phyloP scores from a whole-genome alignment of 108 stramenopile genomes.

The Fistulifera solaris region DNA sequence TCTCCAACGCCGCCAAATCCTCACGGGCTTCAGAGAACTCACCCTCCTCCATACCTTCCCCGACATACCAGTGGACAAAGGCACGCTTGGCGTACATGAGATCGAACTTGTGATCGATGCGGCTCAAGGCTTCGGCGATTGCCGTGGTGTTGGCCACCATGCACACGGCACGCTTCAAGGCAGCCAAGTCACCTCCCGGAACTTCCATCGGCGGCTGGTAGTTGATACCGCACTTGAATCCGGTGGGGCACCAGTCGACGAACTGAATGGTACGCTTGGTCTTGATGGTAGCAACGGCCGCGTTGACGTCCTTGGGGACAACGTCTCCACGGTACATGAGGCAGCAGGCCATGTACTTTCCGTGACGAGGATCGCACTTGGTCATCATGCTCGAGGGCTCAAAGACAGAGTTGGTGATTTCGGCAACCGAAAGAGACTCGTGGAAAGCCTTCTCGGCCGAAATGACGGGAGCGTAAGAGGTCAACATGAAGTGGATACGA shows the following conservation, averaged over 20 bases:
- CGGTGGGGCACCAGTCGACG: slow-evolving; percentile 94
- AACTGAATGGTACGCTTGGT: slow-evolving; percentile 95
- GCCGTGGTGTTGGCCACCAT: slow-evolving; percentile 99
- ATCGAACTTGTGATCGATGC: slow-evolving; percentile 99
- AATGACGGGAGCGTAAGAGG: slow-evolving; percentile 91
- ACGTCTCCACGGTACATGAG: slow-evolving; percentile 95
- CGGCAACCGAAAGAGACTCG: slow-evolving; percentile 87
- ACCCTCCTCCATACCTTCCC: slow-evolving; percentile 99
- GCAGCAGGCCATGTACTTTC: slow-evolving; percentile 99
- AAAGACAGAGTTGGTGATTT: slow-evolving; percentile 92
- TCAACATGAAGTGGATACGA: slow-evolving; percentile 93
- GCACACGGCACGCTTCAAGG: slow-evolving; percentile 95
- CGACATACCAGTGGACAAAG: slow-evolving; percentile 99
- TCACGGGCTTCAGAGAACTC: slow-evolving; percentile 99
- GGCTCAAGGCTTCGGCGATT: slow-evolving; percentile 94
- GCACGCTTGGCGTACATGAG: slow-evolving; percentile 99
- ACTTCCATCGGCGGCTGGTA: slow-evolving; percentile 95
- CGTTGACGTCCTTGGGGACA: slow-evolving; percentile 92
- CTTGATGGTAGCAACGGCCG: slow-evolving; percentile 90
- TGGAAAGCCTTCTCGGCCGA: slow-evolving; percentile 89
- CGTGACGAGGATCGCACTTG: slow-evolving; percentile 96
- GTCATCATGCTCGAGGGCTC: slow-evolving; percentile 92
- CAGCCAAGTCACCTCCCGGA: slow-evolving; percentile 89
- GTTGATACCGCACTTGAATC: slow-evolving; percentile 99
- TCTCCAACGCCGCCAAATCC: slow-evolving; percentile 98